Evolutionary conservation across 306 rosid species (phyloP).

Genomic region (Prunus davidiana): DNA sequence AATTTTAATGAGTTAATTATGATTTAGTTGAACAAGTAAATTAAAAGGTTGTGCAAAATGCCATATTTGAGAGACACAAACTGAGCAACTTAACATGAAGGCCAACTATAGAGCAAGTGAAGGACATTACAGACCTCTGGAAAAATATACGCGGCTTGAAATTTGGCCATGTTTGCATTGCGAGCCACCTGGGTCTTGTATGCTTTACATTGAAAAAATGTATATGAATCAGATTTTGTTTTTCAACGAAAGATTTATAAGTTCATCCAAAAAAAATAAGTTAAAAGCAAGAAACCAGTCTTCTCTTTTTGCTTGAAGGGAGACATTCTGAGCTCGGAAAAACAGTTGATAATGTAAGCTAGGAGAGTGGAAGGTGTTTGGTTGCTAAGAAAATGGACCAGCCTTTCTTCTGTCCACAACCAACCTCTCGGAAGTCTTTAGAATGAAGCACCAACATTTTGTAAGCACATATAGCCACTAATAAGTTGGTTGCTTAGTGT

Average conservation of each 20-base stretch:
- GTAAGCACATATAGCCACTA: too few species aligned
- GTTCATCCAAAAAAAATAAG: not conserved
- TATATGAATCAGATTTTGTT: not conserved
- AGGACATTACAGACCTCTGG: conserved; percentile 66
- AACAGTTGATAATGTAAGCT: not conserved
- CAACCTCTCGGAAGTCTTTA: too few species aligned
- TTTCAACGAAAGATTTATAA: not conserved
- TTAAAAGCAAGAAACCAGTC: conserved; percentile 38
- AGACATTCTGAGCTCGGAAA: conserved; percentile 44
- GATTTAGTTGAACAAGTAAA: not conserved
- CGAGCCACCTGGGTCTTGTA: conserved; percentile 77
- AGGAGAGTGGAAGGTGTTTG: not conserved
- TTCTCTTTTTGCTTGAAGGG: conserved; percentile 53
- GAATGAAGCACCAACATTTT: too few species aligned
- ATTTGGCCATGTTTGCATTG: conserved; percentile 75
- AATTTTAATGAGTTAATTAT: not conserved
- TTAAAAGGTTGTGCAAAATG: too few species aligned
- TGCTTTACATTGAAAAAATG: conserved; percentile 35
- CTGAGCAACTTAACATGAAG: not conserved
- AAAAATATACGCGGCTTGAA: conserved; percentile 96
- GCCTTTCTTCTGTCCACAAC: too few species aligned
- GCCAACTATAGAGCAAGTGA: conserved; percentile 6
- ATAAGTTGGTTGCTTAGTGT: too few species aligned
- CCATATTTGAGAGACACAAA: not conserved
- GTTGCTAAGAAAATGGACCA: too few species aligned